A percentile compares a stretch with the other conserved stretches of the same genome.
phyloP scores from a whole-genome alignment of 768 basidiomycete species.

The Mycena metata region DNA sequence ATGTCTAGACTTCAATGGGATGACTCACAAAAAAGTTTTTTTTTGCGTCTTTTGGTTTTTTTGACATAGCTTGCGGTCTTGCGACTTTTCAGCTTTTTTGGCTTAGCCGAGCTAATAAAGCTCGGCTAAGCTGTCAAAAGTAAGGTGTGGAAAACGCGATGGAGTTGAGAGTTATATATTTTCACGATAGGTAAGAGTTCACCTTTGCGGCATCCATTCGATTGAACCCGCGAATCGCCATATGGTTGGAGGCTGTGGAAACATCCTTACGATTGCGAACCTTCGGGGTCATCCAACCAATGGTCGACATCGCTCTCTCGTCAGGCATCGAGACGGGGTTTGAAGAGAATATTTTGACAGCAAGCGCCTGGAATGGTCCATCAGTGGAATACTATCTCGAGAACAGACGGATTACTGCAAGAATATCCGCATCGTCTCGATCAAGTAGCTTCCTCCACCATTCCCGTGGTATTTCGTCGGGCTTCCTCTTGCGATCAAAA shows the following conservation, averaged over 20 bases:
- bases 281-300: conserved; percentile 15
- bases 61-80: too few relatives aligned
- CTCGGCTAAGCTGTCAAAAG: too few relatives aligned
- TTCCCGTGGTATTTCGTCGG: not conserved
- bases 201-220: not conserved
- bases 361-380: conserved; percentile 10
- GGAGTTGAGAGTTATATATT: too few relatives aligned
- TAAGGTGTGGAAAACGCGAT: too few relatives aligned
- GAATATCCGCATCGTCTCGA: conserved; percentile 5
- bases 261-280: conserved; percentile 1
- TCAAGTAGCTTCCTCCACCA: conserved; percentile 7
- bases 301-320: conserved; percentile 14
- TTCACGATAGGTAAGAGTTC: not conserved
- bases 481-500: conserved; percentile 11
- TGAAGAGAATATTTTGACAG: conserved; percentile 11
- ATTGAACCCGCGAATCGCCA: conserved; percentile 11
- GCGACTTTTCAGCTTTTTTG: too few relatives aligned
- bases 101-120: too few relatives aligned
- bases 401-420: too few relatives aligned
- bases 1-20: too few relatives aligned
- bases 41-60: too few relatives aligned
- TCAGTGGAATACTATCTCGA: too few relatives aligned
- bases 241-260: conserved; percentile 12
- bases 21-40: too few relatives aligned
- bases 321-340: conserved; percentile 20